Conservation (phyloP, 2,329 filamentous ascomycete species). For the Colletotrichum australisinense region DNA sequence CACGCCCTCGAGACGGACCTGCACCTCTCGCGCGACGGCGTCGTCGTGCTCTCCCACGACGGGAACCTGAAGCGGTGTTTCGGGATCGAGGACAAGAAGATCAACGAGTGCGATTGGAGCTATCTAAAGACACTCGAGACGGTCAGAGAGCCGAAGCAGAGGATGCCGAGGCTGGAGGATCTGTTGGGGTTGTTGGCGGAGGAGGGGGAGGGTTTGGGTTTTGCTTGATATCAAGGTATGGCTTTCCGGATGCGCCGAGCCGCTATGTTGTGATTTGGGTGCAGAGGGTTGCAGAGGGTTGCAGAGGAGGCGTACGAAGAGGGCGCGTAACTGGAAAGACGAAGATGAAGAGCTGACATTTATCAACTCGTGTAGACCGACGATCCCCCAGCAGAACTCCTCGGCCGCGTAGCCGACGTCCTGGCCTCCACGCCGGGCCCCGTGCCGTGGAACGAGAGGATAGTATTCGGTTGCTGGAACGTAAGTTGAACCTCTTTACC, state of each 20-base stretch:
- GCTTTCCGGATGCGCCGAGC: no score
- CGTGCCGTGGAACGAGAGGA: constrained; percentile 75
- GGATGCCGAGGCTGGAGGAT: constrained; percentile 80
- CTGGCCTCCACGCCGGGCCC: constrained; percentile 63
- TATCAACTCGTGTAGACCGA: constrained; percentile 63
- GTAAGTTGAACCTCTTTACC: constrained; percentile 51
- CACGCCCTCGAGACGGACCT: constrained; percentile 91
- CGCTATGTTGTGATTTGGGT: not conserved
- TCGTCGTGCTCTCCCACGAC: constrained; percentile 90
- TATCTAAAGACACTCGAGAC: constrained; percentile 78
- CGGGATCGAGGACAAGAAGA: constrained; percentile 72
- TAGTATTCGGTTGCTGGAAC: constrained; percentile 87
- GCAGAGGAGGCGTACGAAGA: not conserved
- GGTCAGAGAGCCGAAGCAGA: constrained; percentile 72
- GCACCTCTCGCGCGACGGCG: constrained; percentile 83
- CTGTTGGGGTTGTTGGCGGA: constrained; percentile 77
- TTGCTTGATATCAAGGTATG: constrained; percentile 88
- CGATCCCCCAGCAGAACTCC: constrained; percentile 77
- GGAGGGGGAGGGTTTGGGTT: constrained; percentile 78
- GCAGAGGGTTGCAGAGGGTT: no score
- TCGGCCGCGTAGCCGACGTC: constrained; percentile 74
- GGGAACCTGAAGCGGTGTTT: constrained; percentile 83
- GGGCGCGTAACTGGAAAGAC: not conserved
- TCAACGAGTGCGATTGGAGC: constrained; percentile 82
- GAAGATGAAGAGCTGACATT: not conserved